Evolutionary conservation across 2,329 filamentous ascomycete species (phyloP), one percentile per base, ranked within the genome.

Genomic region (Onygenales sp.): DNA sequence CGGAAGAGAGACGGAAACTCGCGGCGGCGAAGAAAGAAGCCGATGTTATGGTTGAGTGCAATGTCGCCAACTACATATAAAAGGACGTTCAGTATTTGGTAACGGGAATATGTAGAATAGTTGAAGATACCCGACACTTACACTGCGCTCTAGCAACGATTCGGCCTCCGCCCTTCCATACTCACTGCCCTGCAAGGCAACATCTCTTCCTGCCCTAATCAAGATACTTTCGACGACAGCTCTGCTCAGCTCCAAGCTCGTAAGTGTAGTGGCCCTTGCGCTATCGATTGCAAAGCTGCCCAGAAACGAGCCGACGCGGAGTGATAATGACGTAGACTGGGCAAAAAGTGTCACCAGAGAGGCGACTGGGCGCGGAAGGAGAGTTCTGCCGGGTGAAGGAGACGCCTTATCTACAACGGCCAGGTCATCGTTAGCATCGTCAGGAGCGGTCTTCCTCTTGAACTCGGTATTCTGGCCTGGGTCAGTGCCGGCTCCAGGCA

Each of bases 21-120:
- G 72, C 69, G 21, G 73, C 73, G 2, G 72, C 72, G 49, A 75
- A 70, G 59, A 76, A 75, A 2, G 73, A 75, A 43, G 71, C 70
- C 11, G 71, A 73, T 27, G 72, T 75, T 49, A 76, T 67, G 5
- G 72, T 72, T 13, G 65, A 68, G 61, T 76, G 72, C 36, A 76
- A 59, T 8, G 65, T 64, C 42, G 68, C 69, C 51, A 76, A 62
- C 73, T 75, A 57, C 60, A 60, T n/a, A 42, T 39, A 47, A 27
- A 13, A 21, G 11, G 36, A 17, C 42, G 39, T 32, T 61, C 21
- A 62, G 49, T 42, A 44, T n/a, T 27, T 32, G 27, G 11, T n/a
- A 43, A 48, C n/a, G 3, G n/a, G 51, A 13, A 44, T 38, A 39
- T 10, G 6, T 2, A 50, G 13, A 27, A 27, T 27, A 27, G 21